Evolutionary conservation across 257 asterid species (phyloP), one percentile per base, ranked within the genome.

Genomic region (Lycium barbarum): DNA sequence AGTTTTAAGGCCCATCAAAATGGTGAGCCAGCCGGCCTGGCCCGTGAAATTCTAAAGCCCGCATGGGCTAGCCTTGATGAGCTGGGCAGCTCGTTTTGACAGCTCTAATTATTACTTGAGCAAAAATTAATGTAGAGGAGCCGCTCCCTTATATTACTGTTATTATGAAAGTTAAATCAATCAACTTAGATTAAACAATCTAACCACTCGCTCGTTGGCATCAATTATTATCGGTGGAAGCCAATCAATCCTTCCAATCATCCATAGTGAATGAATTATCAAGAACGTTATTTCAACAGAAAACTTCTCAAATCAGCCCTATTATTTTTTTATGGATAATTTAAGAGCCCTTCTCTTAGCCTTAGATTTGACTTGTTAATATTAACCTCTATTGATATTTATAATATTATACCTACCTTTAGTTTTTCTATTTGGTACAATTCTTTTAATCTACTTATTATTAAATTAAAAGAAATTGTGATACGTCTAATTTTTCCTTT

Each of bases 201-300:
- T 43, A 72, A 10, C 80, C 80, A 72, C 80, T 72, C 57, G 7
- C 51, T 43, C 80, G 15, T 72, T 72, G 18, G 55, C 80, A 43
- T 36, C 57, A 2, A 43, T 43, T 43, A 18, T 71, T 40, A 72
- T 72, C 33, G 13, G 43, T 43, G 57, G 57, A n/a, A 18, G n/a
- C 22, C 26, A 43, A n/a, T 71, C 57, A 43, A 43, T 71, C 17
- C 57, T 72, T 72, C n/a, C 80, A 43, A 72, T 72, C 36, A 72
- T 72, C 57, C 57, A n/a, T 2, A 43, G 35, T 18, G 57, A 71
- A 18, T 71, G 36, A 43, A 71, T 45, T 9, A 43, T 43, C 36
- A 71, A 71, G 9, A 71, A 71, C 22, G 3, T 2, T 9, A 43
- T 18, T 71, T 45, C 36, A 71, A 71, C 54, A 71, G 35, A 43